Conservation (phyloP, 176 grass and related monocot genomes). For the Cenchrus americanus region DNA sequence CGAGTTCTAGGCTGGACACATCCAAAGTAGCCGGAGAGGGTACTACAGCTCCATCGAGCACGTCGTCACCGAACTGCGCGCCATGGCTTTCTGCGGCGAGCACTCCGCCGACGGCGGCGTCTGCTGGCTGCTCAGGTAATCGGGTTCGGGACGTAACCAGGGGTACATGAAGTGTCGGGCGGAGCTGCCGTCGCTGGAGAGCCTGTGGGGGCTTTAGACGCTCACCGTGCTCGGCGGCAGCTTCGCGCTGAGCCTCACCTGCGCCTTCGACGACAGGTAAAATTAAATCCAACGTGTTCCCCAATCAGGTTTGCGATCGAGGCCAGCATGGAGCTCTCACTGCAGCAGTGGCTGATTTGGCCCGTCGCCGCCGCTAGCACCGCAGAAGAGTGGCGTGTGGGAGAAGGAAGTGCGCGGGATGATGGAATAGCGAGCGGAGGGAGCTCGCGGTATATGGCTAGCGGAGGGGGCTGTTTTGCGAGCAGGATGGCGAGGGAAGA, state of each 20-base stretch:
- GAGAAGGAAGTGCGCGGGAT: too few relatives aligned
- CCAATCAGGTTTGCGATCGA: not conserved
- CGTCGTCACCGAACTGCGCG: constrained; percentile 68
- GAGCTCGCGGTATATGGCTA: too few relatives aligned
- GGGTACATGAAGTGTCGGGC: constrained; percentile 68
- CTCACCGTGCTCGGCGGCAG: constrained; percentile 62
- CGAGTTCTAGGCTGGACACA: constrained; percentile 59
- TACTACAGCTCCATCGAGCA: constrained; percentile 81
- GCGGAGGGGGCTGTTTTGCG: too few relatives aligned
- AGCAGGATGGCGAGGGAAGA: too few relatives aligned
- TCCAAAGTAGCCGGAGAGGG: constrained; percentile 39
- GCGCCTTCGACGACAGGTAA: constrained; percentile 79
- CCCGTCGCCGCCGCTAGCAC: too few relatives aligned
- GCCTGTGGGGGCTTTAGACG: constrained; percentile 78
- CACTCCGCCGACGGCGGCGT: not conserved
- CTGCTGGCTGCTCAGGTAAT: constrained; percentile 72
- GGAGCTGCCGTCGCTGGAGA: constrained; percentile 78
- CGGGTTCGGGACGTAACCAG: constrained; percentile 77
- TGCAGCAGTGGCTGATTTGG: too few relatives aligned
- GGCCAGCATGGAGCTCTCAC: too few relatives aligned
- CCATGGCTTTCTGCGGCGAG: constrained; percentile 28
- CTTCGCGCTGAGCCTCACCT: constrained; percentile 78
- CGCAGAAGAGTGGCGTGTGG: too few relatives aligned
- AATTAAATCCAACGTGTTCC: constrained; percentile 1
- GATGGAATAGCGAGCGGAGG: too few relatives aligned